Evolutionary conservation across 257 asterid genomes (phyloP).

Genomic region (Schizonepeta tenuifolia): DNA sequence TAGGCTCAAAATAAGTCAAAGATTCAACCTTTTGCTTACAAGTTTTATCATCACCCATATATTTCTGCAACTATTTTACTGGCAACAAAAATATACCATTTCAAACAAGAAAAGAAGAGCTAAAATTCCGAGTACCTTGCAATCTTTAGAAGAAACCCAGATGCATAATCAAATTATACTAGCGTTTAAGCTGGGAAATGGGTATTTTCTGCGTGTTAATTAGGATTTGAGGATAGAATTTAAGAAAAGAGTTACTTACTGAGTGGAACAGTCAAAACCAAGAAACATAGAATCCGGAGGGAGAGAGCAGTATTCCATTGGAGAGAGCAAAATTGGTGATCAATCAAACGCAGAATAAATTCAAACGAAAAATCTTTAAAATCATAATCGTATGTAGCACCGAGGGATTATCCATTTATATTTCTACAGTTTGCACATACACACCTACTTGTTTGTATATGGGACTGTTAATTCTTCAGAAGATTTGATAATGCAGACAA

Average conservation of each 20-base stretch:
- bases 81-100: not conserved
- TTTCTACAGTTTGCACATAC: too few relatives aligned
- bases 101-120: not conserved
- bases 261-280: constrained; percentile 63
- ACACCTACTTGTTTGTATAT: too few relatives aligned
- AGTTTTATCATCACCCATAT: not conserved
- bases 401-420: too few relatives aligned
- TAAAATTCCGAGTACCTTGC: not conserved
- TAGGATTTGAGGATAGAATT: not conserved
- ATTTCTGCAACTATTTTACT: not conserved
- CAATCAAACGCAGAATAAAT: too few relatives aligned
- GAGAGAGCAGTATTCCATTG: constrained; percentile 50
- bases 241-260: constrained; percentile 42
- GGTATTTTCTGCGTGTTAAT: not conserved
- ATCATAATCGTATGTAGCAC: too few relatives aligned
- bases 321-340: not conserved
- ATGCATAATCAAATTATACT: not conserved
- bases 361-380: too few relatives aligned
- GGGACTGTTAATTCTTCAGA: too few relatives aligned
- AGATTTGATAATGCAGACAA: too few relatives aligned
- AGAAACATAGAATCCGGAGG: constrained; percentile 53
- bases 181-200: not conserved
- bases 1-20: constrained; percentile 3
- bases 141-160: not conserved
- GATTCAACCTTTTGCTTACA: not conserved